Evolutionary conservation across 2,329 filamentous ascomycete species (phyloP).

Genomic region (Apiospora rasikravindrae): DNA sequence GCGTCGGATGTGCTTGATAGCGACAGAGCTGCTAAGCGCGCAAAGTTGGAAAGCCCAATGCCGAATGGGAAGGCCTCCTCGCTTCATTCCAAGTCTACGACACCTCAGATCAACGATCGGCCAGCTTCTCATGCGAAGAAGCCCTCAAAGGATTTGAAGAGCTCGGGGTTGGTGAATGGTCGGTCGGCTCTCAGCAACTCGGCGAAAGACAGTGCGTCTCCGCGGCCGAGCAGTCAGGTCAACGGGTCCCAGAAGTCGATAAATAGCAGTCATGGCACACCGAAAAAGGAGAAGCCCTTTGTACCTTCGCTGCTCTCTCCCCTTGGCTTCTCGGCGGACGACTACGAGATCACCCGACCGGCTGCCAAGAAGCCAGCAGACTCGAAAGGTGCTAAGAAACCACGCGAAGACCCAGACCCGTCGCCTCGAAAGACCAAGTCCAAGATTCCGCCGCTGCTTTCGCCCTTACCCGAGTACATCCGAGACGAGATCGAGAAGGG

Average conservation of each 20-base stretch:
- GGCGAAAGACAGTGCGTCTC: constrained; percentile 37
- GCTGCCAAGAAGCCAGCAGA: constrained; percentile 40
- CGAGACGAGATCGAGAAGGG: constrained; percentile 27
- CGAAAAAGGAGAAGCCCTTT: constrained; percentile 46
- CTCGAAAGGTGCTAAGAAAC: constrained; percentile 36
- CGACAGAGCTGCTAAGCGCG: constrained; percentile 52
- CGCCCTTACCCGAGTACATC: constrained; percentile 41
- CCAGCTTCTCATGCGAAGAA: constrained; percentile 30
- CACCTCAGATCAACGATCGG: constrained; percentile 33
- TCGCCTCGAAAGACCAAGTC: constrained; percentile 47
- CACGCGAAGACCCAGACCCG: constrained; percentile 35
- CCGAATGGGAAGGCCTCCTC: constrained; percentile 28
- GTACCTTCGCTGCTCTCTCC: constrained; percentile 61
- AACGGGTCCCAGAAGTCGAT: constrained; percentile 47
- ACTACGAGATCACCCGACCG: constrained; percentile 37
- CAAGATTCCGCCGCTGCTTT: constrained; percentile 56
- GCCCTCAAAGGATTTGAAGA: constrained; percentile 32
- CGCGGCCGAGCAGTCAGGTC: constrained; percentile 46
- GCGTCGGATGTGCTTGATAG: constrained; percentile 50
- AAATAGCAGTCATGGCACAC: constrained; percentile 41
- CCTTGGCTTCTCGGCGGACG: constrained; percentile 50
- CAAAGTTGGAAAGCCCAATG: constrained; percentile 44
- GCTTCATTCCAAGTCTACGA: constrained; percentile 30
- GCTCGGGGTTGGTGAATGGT: constrained; percentile 32
- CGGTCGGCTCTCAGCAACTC: constrained; percentile 30